These are phyloP conservation scores for Neurospora africana DNA, from an alignment of 495 filamentous ascomycete genomes.

Conservation along the genomic window DNA sequence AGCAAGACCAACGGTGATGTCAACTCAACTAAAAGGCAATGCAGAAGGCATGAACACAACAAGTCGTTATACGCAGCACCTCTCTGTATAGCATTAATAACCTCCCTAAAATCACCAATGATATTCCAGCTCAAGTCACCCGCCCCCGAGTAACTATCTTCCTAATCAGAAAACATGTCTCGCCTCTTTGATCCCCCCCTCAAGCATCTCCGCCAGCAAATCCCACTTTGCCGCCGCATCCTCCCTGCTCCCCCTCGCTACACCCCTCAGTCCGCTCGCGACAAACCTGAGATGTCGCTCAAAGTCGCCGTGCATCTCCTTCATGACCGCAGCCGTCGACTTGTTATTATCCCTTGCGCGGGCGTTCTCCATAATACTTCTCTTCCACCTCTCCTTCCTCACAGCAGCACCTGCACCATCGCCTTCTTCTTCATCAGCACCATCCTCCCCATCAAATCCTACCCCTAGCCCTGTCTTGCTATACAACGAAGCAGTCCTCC, in stretches of 20 bases:
- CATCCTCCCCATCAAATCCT: constrained; percentile 10
- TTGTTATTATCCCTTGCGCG: constrained; percentile 8
- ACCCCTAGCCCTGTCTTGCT: constrained; percentile 9
- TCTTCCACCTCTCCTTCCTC: background rate
- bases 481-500: background rate
- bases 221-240: constrained; percentile 44
- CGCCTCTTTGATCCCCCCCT: constrained; percentile 32
- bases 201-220: constrained; percentile 48
- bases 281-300: constrained; percentile 44
- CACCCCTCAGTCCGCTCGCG: constrained; percentile 42
- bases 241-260: constrained; percentile 48
- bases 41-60: background rate
- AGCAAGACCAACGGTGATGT: too few relatives aligned
- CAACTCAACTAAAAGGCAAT: too few relatives aligned
- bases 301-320: constrained; percentile 36
- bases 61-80: background rate
- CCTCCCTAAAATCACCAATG: background rate
- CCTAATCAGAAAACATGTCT: background rate
- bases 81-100: background rate
- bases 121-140: background rate
- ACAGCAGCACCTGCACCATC: constrained; percentile 1
- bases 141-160: background rate
- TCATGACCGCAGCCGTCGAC: constrained; percentile 28
- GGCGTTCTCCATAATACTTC: background rate
- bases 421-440: constrained; percentile 30